These are phyloP conservation scores for Lenzites betulinus DNA, from an alignment of 768 basidiomycete genomes.

Conservation along the genomic window DNA sequence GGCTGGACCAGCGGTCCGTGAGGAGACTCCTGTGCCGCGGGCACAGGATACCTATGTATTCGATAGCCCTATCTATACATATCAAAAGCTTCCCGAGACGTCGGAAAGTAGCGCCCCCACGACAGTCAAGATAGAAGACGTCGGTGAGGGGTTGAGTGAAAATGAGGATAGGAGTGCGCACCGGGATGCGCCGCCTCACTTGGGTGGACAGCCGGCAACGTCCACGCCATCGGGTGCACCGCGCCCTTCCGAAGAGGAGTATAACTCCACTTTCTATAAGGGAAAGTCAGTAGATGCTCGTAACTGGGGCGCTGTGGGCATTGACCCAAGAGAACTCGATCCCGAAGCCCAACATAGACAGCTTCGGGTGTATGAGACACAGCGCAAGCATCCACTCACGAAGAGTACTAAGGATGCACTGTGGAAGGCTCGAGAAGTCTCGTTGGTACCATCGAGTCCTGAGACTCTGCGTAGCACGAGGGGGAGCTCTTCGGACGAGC, in stretches of 20 bases:
- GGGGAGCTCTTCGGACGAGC: no score
- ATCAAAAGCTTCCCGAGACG: no score
- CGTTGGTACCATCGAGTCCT: no score
- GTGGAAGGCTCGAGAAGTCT: no score
- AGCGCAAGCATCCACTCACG: no score
- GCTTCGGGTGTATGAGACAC: no score
- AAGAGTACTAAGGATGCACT: no score
- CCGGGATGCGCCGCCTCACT: neutral
- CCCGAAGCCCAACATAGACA: constrained; percentile 1
- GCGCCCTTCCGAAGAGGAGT: no score
- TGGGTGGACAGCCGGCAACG: neutral
- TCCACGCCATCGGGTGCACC: neutral
- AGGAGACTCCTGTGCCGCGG: neutral
- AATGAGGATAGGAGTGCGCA: neutral
- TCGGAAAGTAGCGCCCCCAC: neutral
- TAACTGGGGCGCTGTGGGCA: constrained; percentile 3
- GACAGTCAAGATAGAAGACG: neutral
- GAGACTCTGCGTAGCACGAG: no score
- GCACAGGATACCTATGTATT: neutral
- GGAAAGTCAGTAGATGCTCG: constrained; percentile 6
- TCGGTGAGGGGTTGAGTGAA: neutral
- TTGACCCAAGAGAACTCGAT: constrained; percentile 3
- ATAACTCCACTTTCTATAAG: neutral
- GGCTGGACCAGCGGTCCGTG: neutral
- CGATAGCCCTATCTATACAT: no score